Conservation (phyloP, 164 flowering plant genomes). For the Vitis vinifera region DNA sequence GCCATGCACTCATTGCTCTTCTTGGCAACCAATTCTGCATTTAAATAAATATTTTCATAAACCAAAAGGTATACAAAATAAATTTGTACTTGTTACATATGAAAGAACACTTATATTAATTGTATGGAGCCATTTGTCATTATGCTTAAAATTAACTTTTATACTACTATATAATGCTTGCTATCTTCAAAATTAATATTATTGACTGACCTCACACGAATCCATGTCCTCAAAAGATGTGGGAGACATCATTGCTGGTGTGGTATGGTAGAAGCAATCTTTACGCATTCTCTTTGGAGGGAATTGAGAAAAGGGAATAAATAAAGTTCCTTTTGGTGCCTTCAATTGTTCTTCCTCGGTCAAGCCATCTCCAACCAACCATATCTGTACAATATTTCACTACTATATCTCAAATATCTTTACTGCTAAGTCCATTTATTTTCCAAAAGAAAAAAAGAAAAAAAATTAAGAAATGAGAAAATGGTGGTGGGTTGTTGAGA, state of each 20-base stretch:
- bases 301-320: conserved; percentile 56
- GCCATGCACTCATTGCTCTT: conserved; percentile 57
- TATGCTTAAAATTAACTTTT: no score
- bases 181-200: background rate
- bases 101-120: no score
- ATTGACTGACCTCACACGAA: conserved; percentile 56
- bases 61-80: no score
- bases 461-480: no score
- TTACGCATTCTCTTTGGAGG: conserved; percentile 41
- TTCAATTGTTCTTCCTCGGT: conserved; percentile 29
- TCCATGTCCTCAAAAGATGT: conserved; percentile 39
- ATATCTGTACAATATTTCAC: conserved; percentile 19
- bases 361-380: conserved; percentile 39
- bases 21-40: conserved; percentile 54
- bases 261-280: conserved; percentile 52
- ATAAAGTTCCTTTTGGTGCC: conserved; percentile 47
- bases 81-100: no score
- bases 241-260: conserved; percentile 58
- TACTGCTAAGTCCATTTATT: background rate
- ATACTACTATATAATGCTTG: no score
- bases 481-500: no score
- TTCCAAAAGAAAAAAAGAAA: background rate
- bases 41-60: background rate
- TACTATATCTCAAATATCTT: no score
- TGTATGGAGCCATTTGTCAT: no score